Base-by-base conservation (phyloP, 1,284 basidiomycete genomes). In the Cryptococcus hybrid region DNA sequence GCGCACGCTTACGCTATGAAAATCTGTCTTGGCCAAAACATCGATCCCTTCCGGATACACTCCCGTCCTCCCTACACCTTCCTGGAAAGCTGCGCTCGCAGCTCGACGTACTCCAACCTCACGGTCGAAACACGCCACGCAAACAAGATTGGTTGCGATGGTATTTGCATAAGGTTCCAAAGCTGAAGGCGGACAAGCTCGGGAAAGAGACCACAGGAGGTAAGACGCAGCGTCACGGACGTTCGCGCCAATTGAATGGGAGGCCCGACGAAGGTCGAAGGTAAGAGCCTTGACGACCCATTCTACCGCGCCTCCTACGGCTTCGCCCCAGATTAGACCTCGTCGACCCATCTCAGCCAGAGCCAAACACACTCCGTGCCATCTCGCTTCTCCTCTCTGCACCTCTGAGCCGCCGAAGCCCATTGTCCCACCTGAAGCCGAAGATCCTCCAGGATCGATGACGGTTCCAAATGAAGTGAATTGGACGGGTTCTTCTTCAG, bases 31-130 rank as follows among this genome's bases (percentile, higher is more conserved):
- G 47, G 86, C 83, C 38, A 99, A 81, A 13, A 97, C 87, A 67
- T 93, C 90, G 59, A 99, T 97, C 0, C 96, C 96, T 76, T 94
- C 88, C 43, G 91, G 88, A 71, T 98, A 94, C 53, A 93, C 78
- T 51, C 83, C 86, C 91, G 95, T 67, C 67, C 96, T 82, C 7
- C 96, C 96, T 44, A 98, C 96, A 68, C 89, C 88, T 77, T 99
- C 96, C 75, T 99, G 96, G 74, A 92, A 99, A 3, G 95, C 92
- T 7, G 96, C 96, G 76, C 94, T 98, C 2, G 95, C 93, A 3
- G 96, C 96, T 60, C 96, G 81, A n/a, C 96, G 84, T 51, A 99
- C 92, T 58, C 92, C 90, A 11, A 98, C 87, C 72, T 99, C 96
- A 35, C 96, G 84, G 78, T 99, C 96, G 66, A 88, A 92, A 42